phyloP scores from a whole-genome alignment of 257 asterid species.

The Jacaranda copaia region DNA sequence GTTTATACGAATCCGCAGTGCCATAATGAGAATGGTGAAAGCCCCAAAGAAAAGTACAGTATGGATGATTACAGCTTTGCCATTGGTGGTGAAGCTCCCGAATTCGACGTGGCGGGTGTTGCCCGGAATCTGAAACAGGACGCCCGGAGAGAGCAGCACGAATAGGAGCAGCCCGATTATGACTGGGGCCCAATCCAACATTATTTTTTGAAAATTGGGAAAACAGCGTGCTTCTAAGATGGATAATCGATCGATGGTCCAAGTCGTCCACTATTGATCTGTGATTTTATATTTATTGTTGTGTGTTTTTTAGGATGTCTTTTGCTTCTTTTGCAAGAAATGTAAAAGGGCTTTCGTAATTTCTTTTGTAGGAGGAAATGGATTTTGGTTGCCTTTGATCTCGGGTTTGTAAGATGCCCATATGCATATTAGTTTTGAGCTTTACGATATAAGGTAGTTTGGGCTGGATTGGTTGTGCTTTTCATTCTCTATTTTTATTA shows the following conservation, averaged over 20 bases:
- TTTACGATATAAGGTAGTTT: no score
- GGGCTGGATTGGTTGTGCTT: no score
- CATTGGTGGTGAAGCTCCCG: slow-evolving; percentile 64
- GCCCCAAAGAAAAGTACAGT: slow-evolving; percentile 52
- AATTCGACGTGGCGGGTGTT: slow-evolving; percentile 49
- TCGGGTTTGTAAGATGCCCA: slow-evolving; percentile 38
- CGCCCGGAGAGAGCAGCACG: slow-evolving; percentile 61
- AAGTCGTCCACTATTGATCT: neutral
- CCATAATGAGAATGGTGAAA: slow-evolving; percentile 63
- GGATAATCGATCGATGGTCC: neutral
- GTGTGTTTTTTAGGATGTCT: neutral
- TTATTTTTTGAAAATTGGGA: neutral
- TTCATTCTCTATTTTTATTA: no score
- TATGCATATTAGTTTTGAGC: neutral
- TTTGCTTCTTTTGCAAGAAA: slow-evolving; percentile 31
- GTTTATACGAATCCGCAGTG: slow-evolving; percentile 50
- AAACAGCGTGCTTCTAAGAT: neutral
- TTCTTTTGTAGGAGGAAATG: slow-evolving; percentile 37
- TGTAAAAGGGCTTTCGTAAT: slow-evolving; percentile 9
- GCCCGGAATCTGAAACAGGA: slow-evolving; percentile 67
- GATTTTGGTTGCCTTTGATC: slow-evolving; percentile 43
- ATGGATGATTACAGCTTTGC: slow-evolving; percentile 59
- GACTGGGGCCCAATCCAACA: slow-evolving; percentile 68
- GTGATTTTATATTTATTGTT: neutral
- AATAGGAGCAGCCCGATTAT: slow-evolving; percentile 56